Evolutionary conservation across 108 stramenopile genomes (phyloP), one percentile per base, ranked within the genome.

Genomic region (Skeletonema tropicum): DNA sequence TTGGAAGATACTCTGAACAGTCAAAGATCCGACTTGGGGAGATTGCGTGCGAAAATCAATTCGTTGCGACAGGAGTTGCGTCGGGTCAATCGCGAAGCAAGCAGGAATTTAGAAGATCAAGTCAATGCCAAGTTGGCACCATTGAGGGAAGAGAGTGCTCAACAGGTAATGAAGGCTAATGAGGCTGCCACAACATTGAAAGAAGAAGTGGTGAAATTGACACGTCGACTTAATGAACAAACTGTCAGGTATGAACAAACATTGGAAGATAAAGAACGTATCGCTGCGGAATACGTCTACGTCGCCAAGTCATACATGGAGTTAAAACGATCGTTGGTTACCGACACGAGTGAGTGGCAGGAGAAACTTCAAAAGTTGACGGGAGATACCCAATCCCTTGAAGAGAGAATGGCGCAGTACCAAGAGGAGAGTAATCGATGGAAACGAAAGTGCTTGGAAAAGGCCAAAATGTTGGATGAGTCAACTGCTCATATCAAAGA

Each of bases 241-340:
- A 41, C 45, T 19, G 52, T 13, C 32, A 26, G 13, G 30, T 46
- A 70, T 41, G 33, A 64, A 6, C 26, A 70, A 33, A 61, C 33
- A 2, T 31, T 74, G 25, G 80, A 81, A 59, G 68, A 33, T 3
- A 81, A 71, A 46, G 80, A 74, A 21, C 73, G 69, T 10, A 35
- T 74, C 2, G 68, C 69, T 0, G 80, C 80, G 17, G 80, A 81
- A 32, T 81, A 74, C 17, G 55, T 30, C 26, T 75, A 70, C 64
- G 73, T 65, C 23, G 42, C 49, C 30, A 75, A 73, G 12, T 62
- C 57, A 0, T 74, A 64, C 46, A 60, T 41, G 14, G 74, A 71
- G 12, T 26, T 73, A 17, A 68, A 81, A 35, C 48, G 55, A n/a
- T 39, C 57, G 1, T 17, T 79, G 2, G 68, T 57, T 42, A 14